Evolutionary conservation across 2,329 filamentous ascomycete genomes (phyloP), one percentile per base, ranked within the genome.

Genomic region (Colletotrichum zoysiae): DNA sequence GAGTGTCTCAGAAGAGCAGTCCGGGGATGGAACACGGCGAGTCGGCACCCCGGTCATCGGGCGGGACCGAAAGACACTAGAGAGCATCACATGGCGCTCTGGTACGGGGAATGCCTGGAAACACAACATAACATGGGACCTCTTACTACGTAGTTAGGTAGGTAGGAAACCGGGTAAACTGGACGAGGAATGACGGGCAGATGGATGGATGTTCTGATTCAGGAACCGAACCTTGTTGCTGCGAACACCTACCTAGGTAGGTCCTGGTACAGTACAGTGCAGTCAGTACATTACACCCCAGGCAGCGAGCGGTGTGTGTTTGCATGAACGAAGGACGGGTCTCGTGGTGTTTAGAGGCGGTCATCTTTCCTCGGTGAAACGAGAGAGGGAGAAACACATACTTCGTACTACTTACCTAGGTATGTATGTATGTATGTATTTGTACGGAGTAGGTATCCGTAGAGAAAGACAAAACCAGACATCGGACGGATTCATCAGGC

Each of bases 41-140:
- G 50, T 44, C 44, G 66, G 66, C 12, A 26, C 42, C 60, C 67
- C 64, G 18, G 44, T n/a, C 26, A 35, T 59, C 48, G 68, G 50
- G 57, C 44, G 64, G 68, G 64, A 67, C 64, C 57, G 68, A 63
- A 50, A 42, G 42, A 14, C 50, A 50, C 51, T 67, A 71, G n/a
- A 57, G 12, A 51, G 23, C 57, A 44, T 71, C 68, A 71, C 64
- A 71, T 68, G 64, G 42, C 58, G 53, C 35, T 67, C 40, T 50
- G 57, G 44, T 46, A 48, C 26, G 68, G 68, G 57, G 57, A 58
- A 33, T 48, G 46, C 57, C 68, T 68, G 64, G 65, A 23, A 26
- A 33, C 35, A 62, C 67, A 71, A 71, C 68, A 63, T 35, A 57
- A 58, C 30, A 30, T 30, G 30, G 30, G 1, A 26, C 26, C 26